Conservation (phyloP, 2,329 filamentous ascomycete genomes). For the Thermoascus crustaceus region DNA sequence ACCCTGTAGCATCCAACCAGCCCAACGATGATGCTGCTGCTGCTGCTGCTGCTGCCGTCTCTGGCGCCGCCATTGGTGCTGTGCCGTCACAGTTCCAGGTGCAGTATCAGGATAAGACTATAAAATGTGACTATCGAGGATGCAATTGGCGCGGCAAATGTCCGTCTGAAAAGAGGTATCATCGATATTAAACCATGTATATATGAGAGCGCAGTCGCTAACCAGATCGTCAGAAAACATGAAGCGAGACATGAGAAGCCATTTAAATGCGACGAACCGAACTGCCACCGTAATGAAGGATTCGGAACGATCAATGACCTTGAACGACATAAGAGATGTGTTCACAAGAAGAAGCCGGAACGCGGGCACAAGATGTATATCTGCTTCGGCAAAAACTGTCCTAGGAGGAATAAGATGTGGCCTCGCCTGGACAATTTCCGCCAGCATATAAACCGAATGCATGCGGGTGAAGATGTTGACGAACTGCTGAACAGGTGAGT, state of each 20-base stretch:
- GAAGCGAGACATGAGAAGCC: constrained; percentile 60
- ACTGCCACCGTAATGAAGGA: constrained; percentile 54
- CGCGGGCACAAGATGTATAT: constrained; percentile 47
- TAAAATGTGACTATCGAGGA: constrained; percentile 22
- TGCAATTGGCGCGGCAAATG: constrained; percentile 32
- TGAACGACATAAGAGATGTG: constrained; percentile 65
- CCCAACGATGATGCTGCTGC: constrained; percentile 8
- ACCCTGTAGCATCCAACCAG: too few relatives aligned
- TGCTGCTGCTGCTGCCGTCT: constrained; percentile 39
- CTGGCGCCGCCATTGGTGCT: too few relatives aligned
- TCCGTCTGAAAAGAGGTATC: constrained; percentile 34
- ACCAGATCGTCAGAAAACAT: constrained; percentile 59
- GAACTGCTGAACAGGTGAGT: constrained; percentile 43
- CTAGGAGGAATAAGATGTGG: constrained; percentile 61
- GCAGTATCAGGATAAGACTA: constrained; percentile 37
- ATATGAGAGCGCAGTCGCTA: not conserved
- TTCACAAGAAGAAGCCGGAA: constrained; percentile 49
- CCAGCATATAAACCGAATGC: constrained; percentile 65
- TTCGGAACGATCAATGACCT: constrained; percentile 78
- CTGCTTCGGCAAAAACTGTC: constrained; percentile 53
- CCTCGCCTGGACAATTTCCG: constrained; percentile 80
- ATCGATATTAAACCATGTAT: not conserved
- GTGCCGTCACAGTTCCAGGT: too few relatives aligned
- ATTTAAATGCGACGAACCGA: constrained; percentile 50
- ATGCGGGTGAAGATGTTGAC: constrained; percentile 42